These are phyloP conservation scores for Orbilia oligospora DNA, from an alignment of 2,329 filamentous ascomycete genomes.

Conservation along the genomic window DNA sequence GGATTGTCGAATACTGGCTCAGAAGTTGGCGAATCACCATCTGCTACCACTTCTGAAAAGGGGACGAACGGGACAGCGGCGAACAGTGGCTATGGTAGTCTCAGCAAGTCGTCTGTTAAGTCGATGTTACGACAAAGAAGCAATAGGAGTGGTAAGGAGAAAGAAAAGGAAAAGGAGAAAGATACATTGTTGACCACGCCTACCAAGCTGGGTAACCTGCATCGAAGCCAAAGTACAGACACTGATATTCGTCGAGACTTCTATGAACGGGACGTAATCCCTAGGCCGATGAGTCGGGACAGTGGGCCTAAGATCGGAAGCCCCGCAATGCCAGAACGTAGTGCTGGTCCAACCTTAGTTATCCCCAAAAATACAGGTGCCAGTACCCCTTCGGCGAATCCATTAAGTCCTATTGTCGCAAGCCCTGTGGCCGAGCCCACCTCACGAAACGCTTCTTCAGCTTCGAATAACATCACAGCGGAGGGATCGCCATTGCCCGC, in stretches of 20 bases:
- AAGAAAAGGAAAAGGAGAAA: slow-evolving; percentile 23
- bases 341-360: slow-evolving; percentile 13
- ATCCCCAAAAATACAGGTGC: slow-evolving; percentile 39
- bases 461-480: slow-evolving; percentile 11
- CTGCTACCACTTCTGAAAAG: slow-evolving; percentile 6
- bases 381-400: slow-evolving; percentile 10
- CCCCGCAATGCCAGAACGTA: slow-evolving; percentile 27
- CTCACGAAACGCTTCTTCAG: slow-evolving; percentile 13
- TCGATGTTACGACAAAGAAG: slow-evolving; percentile 53
- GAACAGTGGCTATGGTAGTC: slow-evolving; percentile 41
- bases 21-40: slow-evolving; percentile 11
- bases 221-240: slow-evolving; percentile 55
- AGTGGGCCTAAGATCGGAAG: slow-evolving; percentile 17
- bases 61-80: slow-evolving; percentile 28
- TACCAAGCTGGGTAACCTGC: slow-evolving; percentile 22
- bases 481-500: slow-evolving; percentile 50
- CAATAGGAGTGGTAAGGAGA: slow-evolving; percentile 40
- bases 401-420: slow-evolving; percentile 52
- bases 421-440: slow-evolving; percentile 37
- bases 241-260: slow-evolving; percentile 44
- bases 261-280: slow-evolving; percentile 43
- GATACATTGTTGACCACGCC: slow-evolving; percentile 19
- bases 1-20: slow-evolving; percentile 31
- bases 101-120: slow-evolving; percentile 57
- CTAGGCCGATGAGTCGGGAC: slow-evolving; percentile 40